A percentile compares a stretch with the other conserved stretches of the same genome.
These are phyloP conservation scores for Athelia psychrophila DNA, from an alignment of 1,284 basidiomycete species.

Conservation along the genomic window DNA sequence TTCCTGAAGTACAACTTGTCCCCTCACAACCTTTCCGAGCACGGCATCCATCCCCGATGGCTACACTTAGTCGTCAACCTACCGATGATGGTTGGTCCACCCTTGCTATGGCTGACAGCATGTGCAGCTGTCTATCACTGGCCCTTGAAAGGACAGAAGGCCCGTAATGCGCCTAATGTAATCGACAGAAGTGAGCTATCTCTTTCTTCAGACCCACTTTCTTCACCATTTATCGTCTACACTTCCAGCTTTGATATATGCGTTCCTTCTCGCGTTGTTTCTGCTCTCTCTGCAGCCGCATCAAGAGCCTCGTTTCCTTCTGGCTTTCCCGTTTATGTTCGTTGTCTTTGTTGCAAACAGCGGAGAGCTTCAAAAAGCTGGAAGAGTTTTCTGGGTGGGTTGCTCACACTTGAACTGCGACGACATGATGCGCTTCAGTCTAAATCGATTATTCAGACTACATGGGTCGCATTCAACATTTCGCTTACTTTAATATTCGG, in stretches of 20 bases:
- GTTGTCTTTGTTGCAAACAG: slow-evolving; percentile 27
- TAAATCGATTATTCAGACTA: slow-evolving; percentile 14
- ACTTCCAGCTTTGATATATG: slow-evolving; percentile 26
- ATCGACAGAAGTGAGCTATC: slow-evolving; percentile 19
- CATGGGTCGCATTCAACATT: slow-evolving; percentile 30
- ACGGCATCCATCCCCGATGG: slow-evolving; percentile 40
- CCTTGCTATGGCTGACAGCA: slow-evolving; percentile 20
- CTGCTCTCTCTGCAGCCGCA: slow-evolving; percentile 35
- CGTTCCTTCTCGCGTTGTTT: slow-evolving; percentile 24
- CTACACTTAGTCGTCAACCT: slow-evolving; percentile 36
- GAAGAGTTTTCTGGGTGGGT: slow-evolving; percentile 32
- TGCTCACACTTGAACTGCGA: background rate
- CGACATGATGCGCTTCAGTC: background rate
- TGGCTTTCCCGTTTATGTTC: slow-evolving; percentile 31
- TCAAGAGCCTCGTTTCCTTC: slow-evolving; percentile 40
- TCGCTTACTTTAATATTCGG: slow-evolving; percentile 30
- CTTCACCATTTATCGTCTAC: background rate
- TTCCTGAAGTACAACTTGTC: slow-evolving; percentile 36
- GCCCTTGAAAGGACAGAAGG: background rate
- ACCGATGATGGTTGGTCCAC: slow-evolving; percentile 36
- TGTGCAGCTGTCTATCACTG: background rate
- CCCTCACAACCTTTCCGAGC: slow-evolving; percentile 32
- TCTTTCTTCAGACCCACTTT: background rate
- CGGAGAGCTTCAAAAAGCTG: slow-evolving; percentile 18
- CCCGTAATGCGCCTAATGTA: background rate